A percentile compares a stretch with the other conserved stretches of the same genome.
These are phyloP conservation scores for Cryptococcus depauperatus DNA, from an alignment of 1,284 basidiomycete species.

Conservation along the genomic window DNA sequence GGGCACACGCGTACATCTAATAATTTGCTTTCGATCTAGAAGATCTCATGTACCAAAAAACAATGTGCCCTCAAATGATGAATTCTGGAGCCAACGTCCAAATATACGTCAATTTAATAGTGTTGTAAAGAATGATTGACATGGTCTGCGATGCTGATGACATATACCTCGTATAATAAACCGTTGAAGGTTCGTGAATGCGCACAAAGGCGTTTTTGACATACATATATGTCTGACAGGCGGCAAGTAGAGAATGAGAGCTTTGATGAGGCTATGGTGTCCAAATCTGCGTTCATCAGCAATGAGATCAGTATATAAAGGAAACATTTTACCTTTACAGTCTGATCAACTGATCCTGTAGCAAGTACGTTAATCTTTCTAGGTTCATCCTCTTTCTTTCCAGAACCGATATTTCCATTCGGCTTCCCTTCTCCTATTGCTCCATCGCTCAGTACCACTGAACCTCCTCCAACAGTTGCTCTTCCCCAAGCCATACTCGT, in stretches of 20 bases:
- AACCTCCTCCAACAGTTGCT: constrained; percentile 47
- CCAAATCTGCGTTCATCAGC: constrained; percentile 18
- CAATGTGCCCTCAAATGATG: too few species aligned
- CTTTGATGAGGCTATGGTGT: constrained; percentile 14
- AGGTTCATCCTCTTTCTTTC: constrained; percentile 10
- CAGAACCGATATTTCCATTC: too few species aligned
- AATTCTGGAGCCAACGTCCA: too few species aligned
- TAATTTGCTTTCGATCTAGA: too few species aligned
- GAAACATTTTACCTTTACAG: constrained; percentile 42
- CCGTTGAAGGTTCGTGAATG: background rate
- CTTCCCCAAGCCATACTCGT: constrained; percentile 74
- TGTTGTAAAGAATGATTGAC: too few species aligned
- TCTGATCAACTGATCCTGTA: constrained; percentile 70
- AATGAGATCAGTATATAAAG: background rate
- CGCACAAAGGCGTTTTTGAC: background rate
- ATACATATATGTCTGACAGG: background rate
- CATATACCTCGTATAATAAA: background rate
- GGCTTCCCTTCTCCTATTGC: constrained; percentile 52
- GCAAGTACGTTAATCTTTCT: constrained; percentile 29
- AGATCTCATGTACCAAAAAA: too few species aligned
- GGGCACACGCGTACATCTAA: too few species aligned
- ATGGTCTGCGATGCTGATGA: too few species aligned
- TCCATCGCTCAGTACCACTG: constrained; percentile 36
- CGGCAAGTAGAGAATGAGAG: too few species aligned
- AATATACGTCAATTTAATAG: too few species aligned